Conservation (phyloP, 805 yeast species). For the Ogataea pini region DNA sequence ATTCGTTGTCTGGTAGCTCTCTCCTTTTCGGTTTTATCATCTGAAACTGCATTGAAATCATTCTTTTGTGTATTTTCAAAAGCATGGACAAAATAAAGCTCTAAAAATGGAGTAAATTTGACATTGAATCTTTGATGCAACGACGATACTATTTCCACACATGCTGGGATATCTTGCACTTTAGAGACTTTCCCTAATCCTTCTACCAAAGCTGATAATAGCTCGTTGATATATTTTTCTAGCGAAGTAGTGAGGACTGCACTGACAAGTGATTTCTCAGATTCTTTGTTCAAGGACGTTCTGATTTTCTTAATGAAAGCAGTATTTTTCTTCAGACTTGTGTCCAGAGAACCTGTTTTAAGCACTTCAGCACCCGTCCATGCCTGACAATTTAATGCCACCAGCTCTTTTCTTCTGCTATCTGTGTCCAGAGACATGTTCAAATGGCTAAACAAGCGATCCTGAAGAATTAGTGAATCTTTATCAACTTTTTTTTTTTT, state of each 20-base stretch:
- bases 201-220: conserved; percentile 62
- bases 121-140: conserved; percentile 72
- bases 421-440: conserved; percentile 17
- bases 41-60: background rate
- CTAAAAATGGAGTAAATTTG: conserved; percentile 51
- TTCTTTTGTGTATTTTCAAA: conserved; percentile 37
- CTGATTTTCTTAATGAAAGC: conserved; percentile 74
- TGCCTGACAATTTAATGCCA: conserved; percentile 45
- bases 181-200: conserved; percentile 55
- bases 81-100: conserved; percentile 43
- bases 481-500: too few species aligned
- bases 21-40: conserved; percentile 26
- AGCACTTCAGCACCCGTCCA: conserved; percentile 53
- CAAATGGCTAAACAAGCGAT: too few species aligned
- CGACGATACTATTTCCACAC: conserved; percentile 66
- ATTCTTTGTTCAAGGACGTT: conserved; percentile 55
- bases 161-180: conserved; percentile 59
- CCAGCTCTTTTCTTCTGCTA: conserved; percentile 34
- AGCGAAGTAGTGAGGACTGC: conserved; percentile 66
- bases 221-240: conserved; percentile 74
- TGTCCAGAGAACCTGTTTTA: conserved; percentile 47
- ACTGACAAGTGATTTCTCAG: conserved; percentile 46
- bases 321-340: conserved; percentile 80
- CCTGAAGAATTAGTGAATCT: too few species aligned
- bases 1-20: conserved; percentile 45